Evolutionary conservation across 2,329 filamentous ascomycete species (phyloP).

Genomic region (Pseudogymnoascus sp.): DNA sequence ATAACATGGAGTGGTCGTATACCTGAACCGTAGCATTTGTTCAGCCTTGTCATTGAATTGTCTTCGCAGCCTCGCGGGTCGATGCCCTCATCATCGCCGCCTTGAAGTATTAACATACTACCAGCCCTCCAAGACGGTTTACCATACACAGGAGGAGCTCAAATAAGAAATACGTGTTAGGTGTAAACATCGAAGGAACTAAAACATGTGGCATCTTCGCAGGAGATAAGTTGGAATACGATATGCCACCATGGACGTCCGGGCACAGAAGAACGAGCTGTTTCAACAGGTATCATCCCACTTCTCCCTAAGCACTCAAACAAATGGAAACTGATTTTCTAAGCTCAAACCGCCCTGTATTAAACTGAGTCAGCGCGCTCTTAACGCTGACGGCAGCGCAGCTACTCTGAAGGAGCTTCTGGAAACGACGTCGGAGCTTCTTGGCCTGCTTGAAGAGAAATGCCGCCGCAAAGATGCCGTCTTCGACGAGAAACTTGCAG

Average conservation of each 20-base stretch:
- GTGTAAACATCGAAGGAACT: constrained; percentile 59
- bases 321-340: not conserved
- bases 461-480: constrained; percentile 40
- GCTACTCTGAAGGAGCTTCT: constrained; percentile 39
- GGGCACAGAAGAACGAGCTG: constrained; percentile 10
- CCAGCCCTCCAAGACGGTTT: not conserved
- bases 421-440: constrained; percentile 39
- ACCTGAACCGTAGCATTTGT: not conserved
- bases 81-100: not conserved
- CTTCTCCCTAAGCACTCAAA: not conserved
- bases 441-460: constrained; percentile 36
- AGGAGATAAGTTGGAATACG: constrained; percentile 58
- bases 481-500: constrained; percentile 75
- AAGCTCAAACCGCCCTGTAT: constrained; percentile 59
- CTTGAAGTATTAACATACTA: not conserved
- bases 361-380: constrained; percentile 50
- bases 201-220: constrained; percentile 90
- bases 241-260: constrained; percentile 6
- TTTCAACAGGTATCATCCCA: constrained; percentile 11
- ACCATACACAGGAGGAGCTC: not conserved
- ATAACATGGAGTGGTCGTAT: not conserved
- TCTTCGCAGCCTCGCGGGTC: not conserved
- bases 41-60: not conserved
- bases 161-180: constrained; percentile 43
- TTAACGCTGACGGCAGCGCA: constrained; percentile 40